Conservation (phyloP, 306 rosid genomes). For the Cicer chorassanicum region DNA sequence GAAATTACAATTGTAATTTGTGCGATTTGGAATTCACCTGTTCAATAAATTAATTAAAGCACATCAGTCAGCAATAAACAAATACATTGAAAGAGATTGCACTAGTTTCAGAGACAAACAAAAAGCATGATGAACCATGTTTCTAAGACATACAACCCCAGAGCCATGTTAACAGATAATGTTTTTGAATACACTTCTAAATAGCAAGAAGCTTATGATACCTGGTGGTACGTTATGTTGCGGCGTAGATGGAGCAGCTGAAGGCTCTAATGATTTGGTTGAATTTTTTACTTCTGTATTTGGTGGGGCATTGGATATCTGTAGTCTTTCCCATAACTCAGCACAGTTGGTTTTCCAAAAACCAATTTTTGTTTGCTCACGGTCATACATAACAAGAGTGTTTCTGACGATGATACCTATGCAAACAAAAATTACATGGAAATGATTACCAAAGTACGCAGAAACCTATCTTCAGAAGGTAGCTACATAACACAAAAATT, state of each 20-base stretch:
- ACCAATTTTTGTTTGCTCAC: constrained; percentile 75
- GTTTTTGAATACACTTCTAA: constrained; percentile 9
- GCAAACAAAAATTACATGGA: constrained; percentile 30
- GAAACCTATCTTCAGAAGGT: constrained; percentile 32
- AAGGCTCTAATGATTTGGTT: constrained; percentile 51
- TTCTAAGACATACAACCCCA: constrained; percentile 40
- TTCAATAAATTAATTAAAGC: constrained; percentile 34
- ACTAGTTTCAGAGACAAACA: constrained; percentile 25
- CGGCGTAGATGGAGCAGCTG: constrained; percentile 60
- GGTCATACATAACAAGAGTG: constrained; percentile 85
- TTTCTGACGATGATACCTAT: constrained; percentile 87
- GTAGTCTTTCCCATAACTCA: constrained; percentile 87
- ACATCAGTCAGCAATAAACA: constrained; percentile 32
- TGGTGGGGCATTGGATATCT: constrained; percentile 57
- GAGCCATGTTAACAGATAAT: constrained; percentile 32
- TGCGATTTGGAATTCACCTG: constrained; percentile 68
- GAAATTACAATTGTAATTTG: constrained; percentile 65
- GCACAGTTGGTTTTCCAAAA: constrained; percentile 98
- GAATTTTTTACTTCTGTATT: constrained; percentile 51
- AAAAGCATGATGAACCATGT: constrained; percentile 31
- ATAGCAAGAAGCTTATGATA: constrained; percentile 39
- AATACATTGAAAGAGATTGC: constrained; percentile 18
- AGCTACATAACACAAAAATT: constrained; percentile 28
- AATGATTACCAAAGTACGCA: constrained; percentile 23
- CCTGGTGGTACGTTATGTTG: constrained; percentile 59